Base-by-base conservation (phyloP, 345 rosid genomes). In the Bruguiera parviflora region DNA sequence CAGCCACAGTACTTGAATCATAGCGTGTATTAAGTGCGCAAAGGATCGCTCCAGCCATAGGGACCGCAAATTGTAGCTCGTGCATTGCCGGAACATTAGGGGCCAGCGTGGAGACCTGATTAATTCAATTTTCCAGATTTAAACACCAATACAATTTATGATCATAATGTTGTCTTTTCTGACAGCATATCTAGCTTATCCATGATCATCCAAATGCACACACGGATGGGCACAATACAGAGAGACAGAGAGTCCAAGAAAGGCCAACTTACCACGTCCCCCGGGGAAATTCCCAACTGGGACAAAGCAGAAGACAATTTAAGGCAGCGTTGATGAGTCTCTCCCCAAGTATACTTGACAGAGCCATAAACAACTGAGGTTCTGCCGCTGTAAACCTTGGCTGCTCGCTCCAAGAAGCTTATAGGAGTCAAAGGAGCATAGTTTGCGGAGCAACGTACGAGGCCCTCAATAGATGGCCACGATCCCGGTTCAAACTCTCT, bases 11-110 rank as follows among this genome's bases (percentile, higher is more conserved):
- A 11, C 81, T 67, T 0, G 92, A 67, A 35, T 92, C 95, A 2
- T 67, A 80, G 15, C 95, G 88, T 1, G 89, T 28, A 31, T 92
- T 92, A 35, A 92, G 94, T 0, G 95, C 67, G 57, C 96, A 92
- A 28, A 90, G 87, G 58, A 92, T 68, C 8, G 85, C 87, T 51
- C 96, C 94, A 2, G 88, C 86, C 94, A 89, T 92, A 29, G 94
- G 97, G 43, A 85, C 96, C 1, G 88, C 91, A 51, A 92, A 92
- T 75, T 89, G 96, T 60, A 89, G 88, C 84, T 92, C 98, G 29
- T 82, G 82, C 87, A 84, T 85, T 11, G 96, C 94, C 21, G 88
- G 94, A 74, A 92, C 87, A 71, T 89, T 87, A 3, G 88, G 88
- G 6, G 89, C 84, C 62, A 92, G 70, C 21, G 75, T 76, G 5